A percentile compares a stretch with the other conserved stretches of the same genome.
Evolutionary conservation across 1,284 basidiomycete species (phyloP).

Genomic region (Apiotrichum domesticum): DNA sequence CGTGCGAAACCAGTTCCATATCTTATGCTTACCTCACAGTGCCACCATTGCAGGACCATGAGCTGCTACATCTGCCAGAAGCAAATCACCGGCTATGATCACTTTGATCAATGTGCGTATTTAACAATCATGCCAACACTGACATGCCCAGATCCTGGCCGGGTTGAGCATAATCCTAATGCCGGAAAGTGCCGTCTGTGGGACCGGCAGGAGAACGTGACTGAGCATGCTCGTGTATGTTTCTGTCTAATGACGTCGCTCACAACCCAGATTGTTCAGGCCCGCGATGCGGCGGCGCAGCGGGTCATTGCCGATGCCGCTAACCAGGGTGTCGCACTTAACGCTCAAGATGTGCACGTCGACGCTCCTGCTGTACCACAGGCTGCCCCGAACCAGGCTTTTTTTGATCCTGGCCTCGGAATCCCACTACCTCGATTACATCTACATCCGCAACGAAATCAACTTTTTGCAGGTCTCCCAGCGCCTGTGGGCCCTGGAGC

Average conservation of each 20-base stretch:
- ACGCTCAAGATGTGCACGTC: slow-evolving; percentile 54
- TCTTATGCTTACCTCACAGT: slow-evolving; percentile 32
- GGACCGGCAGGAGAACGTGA: slow-evolving; percentile 49
- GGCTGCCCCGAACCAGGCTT: too few species aligned
- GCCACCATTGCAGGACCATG: slow-evolving; percentile 60
- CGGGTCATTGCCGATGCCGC: background rate
- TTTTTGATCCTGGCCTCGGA: too few species aligned
- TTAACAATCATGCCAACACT: background rate
- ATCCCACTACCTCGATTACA: too few species aligned
- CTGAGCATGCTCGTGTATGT: slow-evolving; percentile 54
- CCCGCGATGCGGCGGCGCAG: slow-evolving; percentile 51
- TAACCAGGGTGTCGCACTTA: slow-evolving; percentile 45
- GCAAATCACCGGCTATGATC: slow-evolving; percentile 60
- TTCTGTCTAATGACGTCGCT: background rate
- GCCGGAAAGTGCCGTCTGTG: slow-evolving; percentile 53
- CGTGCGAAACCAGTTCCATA: slow-evolving; percentile 52
- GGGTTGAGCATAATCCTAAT: background rate
- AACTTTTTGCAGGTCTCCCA: too few species aligned
- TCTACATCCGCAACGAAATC: too few species aligned
- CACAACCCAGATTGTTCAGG: slow-evolving; percentile 57
- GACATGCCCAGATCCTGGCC: background rate
- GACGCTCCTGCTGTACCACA: slow-evolving; percentile 50
- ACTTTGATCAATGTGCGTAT: slow-evolving; percentile 56
- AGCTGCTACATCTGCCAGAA: slow-evolving; percentile 74
- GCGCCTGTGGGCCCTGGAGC: too few species aligned